Conservation (phyloP, 1,284 basidiomycete genomes). For the Tausonia pullulans region DNA sequence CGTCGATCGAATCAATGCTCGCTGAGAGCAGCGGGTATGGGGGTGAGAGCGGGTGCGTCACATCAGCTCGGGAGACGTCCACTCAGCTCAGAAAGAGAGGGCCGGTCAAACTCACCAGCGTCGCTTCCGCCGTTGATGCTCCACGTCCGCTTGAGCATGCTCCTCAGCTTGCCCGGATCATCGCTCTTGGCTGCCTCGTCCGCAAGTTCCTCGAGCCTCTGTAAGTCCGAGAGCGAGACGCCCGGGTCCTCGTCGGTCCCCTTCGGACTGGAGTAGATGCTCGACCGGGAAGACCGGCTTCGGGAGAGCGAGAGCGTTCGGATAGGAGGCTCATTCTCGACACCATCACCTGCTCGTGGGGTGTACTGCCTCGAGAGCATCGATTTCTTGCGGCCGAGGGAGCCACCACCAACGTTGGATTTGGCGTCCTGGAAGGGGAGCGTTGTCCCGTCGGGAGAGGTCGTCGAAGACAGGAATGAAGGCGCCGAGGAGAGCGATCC, state of each 20-base stretch:
- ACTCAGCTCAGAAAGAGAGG: not conserved
- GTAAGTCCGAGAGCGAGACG: slow-evolving; percentile 81
- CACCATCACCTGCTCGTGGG: slow-evolving; percentile 59
- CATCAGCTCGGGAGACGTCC: not conserved
- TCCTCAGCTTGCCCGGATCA: slow-evolving; percentile 72
- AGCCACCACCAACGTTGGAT: not conserved
- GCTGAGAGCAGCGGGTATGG: not conserved
- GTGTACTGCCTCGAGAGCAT: slow-evolving; percentile 84
- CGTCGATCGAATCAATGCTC: slow-evolving; percentile 16
- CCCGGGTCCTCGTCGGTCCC: slow-evolving; percentile 44
- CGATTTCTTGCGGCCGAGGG: slow-evolving; percentile 65
- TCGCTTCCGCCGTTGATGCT: slow-evolving; percentile 51
- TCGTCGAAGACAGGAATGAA: slow-evolving; percentile 33
- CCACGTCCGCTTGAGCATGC: slow-evolving; percentile 70
- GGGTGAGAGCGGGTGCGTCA: not conserved
- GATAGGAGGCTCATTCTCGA: slow-evolving; percentile 45
- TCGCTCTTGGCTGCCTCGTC: slow-evolving; percentile 73
- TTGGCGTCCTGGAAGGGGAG: slow-evolving; percentile 1
- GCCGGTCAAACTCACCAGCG: not conserved
- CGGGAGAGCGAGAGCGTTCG: slow-evolving; percentile 20
- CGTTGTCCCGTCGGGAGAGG: slow-evolving; percentile 20
- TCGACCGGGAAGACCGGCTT: slow-evolving; percentile 47
- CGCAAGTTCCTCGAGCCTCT: slow-evolving; percentile 81
- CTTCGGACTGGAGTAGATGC: slow-evolving; percentile 48
- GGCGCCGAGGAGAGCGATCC: slow-evolving; percentile 2